Base-by-base conservation (phyloP, 805 yeast species). In the Ogataea chonburiensis region DNA sequence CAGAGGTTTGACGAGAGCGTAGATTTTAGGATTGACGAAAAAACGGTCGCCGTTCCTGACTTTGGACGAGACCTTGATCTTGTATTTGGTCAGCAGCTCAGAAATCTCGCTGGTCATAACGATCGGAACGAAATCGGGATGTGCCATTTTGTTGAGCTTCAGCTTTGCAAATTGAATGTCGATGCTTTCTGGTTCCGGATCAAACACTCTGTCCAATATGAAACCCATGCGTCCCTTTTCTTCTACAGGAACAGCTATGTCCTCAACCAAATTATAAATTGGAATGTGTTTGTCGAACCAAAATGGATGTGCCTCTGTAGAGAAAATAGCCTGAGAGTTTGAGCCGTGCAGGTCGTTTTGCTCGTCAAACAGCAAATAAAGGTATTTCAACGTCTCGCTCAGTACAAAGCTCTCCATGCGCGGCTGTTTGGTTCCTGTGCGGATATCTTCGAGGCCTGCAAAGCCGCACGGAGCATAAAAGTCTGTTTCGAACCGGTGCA, bases 301-400 rank as follows among this genome's bases (percentile, higher is more conserved):
- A 44, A 88, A 57, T 3, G 95, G 95, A 58, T 89, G 98, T 0
- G 89, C 96, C 52, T 89, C 98, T 0, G 98, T 89, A 9, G 91
- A 75, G 58, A 88, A 83, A 30, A 82, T 60, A 4, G 58, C 43
- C 28, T 58, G 61, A 20, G 66, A 60, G 3, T 60, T 59, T 2
- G 35, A 49, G 17, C 66, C 61, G 37, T 56, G 54, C 1, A 73
- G 46, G 63, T 77, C 70, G 53, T 87, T 79, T 5, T 67, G 71
- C 11, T 70, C 80, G 53, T 87, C 95, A 63, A 89, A 89, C 27
- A 88, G 13, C 11, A 37, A 14, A 22, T 37, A 37, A 14, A 37
- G 31, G 21, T 37, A 37, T 14, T 89, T 89, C 40, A 86, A 67
- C 1, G 95, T 85, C 56, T 89, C 98, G 40, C 95, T 79, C 42